phyloP scores from a whole-genome alignment of 495 filamentous ascomycete genomes.

The Clavariopsis aquatica region DNA sequence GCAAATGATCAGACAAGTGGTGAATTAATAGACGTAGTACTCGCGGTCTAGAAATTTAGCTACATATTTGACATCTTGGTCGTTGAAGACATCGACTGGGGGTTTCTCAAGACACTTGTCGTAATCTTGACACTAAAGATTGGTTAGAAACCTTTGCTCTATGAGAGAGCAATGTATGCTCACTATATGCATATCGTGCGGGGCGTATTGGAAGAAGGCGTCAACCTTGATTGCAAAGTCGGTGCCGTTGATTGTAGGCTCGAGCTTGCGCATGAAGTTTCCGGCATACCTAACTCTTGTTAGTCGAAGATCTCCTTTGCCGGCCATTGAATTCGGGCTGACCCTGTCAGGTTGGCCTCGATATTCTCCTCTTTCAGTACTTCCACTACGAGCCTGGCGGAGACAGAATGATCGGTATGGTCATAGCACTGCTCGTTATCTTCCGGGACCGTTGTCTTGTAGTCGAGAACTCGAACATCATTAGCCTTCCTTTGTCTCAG shows the following conservation, averaged over 20 bases:
- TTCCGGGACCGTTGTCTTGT: constrained; percentile 10
- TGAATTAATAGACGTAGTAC: constrained; percentile 13
- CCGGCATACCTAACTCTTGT: constrained; percentile 15
- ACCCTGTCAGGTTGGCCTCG: constrained; percentile 8
- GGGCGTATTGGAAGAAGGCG: constrained; percentile 13
- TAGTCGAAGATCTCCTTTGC: not conserved
- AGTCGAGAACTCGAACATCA: constrained; percentile 21
- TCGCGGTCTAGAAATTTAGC: constrained; percentile 13
- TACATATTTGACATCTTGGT: constrained; percentile 16
- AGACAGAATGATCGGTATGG: constrained; percentile 23
- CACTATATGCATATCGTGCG: constrained; percentile 19
- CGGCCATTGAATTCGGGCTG: not conserved
- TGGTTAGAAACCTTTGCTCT: not conserved
- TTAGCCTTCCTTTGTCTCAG: constrained; percentile 6
- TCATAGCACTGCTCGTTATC: constrained; percentile 2
- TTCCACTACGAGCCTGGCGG: constrained; percentile 17
- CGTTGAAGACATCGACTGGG: not conserved
- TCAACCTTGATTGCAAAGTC: constrained; percentile 13
- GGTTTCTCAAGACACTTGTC: not conserved
- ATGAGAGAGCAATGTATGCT: not conserved
- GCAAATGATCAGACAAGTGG: too few species aligned
- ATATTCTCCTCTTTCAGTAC: constrained; percentile 7
- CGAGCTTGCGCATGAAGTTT: constrained; percentile 10
- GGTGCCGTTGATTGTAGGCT: constrained; percentile 5
- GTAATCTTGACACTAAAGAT: constrained; percentile 8